Evolutionary conservation across 169 alveolate species (phyloP).

Genomic region (Cystoisospora suis): DNA sequence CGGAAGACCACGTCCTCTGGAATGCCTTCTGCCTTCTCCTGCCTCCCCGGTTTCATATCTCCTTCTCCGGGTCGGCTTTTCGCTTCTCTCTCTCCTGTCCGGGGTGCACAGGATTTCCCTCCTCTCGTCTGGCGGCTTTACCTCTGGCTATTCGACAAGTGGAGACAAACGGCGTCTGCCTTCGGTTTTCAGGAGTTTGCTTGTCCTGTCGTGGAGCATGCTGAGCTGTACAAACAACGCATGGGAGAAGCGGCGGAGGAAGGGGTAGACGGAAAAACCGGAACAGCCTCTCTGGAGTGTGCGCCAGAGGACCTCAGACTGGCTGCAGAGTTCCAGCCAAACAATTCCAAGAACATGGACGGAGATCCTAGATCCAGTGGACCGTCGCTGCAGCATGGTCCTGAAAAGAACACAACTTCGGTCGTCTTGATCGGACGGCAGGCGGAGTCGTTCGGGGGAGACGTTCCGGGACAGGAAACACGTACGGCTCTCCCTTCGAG

Average conservation of each 20-base stretch:
- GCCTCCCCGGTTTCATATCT: neutral
- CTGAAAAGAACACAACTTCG: no score
- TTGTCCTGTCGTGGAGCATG: constrained; percentile 64
- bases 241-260: neutral
- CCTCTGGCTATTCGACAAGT: constrained; percentile 40
- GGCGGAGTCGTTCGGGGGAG: no score
- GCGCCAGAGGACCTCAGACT: neutral
- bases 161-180: constrained; percentile 59
- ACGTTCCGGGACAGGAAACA: no score
- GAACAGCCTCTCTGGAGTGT: neutral
- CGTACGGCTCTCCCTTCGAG: no score
- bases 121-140: constrained; percentile 31
- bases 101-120: constrained; percentile 60
- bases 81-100: constrained; percentile 41
- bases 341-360: no score
- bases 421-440: no score
- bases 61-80: neutral
- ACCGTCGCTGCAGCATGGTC: no score
- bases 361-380: no score
- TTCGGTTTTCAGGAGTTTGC: constrained; percentile 65
- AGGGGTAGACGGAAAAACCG: neutral
- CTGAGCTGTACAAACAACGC: constrained; percentile 51
- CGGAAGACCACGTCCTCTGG: neutral
- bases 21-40: neutral
- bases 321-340: neutral